Base-by-base conservation (phyloP, 768 basidiomycete species). In the Trametopsis cervina region DNA sequence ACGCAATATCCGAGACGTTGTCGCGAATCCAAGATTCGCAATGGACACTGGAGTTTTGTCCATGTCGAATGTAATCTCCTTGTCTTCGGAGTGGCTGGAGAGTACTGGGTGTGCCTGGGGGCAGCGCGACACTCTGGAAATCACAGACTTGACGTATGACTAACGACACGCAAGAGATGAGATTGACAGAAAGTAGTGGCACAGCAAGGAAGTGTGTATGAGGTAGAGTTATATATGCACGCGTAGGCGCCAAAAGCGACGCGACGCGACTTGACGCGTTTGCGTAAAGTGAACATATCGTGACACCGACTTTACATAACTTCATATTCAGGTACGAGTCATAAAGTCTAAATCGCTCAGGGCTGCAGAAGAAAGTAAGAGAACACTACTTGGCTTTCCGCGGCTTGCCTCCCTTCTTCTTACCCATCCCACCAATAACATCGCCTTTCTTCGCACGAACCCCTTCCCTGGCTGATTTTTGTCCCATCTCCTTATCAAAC, bases 391-490 rank as follows among this genome's bases (percentile, higher is more conserved):
- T 49, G 12, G 39, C 54, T 52, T 63, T 69, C 55, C 67, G 59
- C 29, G 29, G 29, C 51, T 65, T 70, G 18, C 66, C 68, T n/a
- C 67, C 68, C 57, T 71, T 76, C 62, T 79, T 81, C 53, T 66
- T 69, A 33, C 73, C 71, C 63, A 73, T 67, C 21, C 76, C 69
- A 13, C 76, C 74, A 27, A 78, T 64, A 20, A 66, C 65, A 56
- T 83, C 83, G 12, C 75, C 76, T 61, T 78, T 83, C 61, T 77
- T 81, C 26, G 83, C 77, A 52, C 80, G 71, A 21, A 78, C 74
- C 2, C 85, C 84, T 66, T 86, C 86, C 10, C 54, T 63, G 36
- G 60, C 64, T 27, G 62, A 49, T 54, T 67, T 74, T 47, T 72
- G 64, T 13, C 79, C 77, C 42, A 81, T 41, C 58, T 89, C 86